These are phyloP conservation scores for Abrus precatorius DNA, from an alignment of 306 rosid species.

Conservation along the genomic window DNA sequence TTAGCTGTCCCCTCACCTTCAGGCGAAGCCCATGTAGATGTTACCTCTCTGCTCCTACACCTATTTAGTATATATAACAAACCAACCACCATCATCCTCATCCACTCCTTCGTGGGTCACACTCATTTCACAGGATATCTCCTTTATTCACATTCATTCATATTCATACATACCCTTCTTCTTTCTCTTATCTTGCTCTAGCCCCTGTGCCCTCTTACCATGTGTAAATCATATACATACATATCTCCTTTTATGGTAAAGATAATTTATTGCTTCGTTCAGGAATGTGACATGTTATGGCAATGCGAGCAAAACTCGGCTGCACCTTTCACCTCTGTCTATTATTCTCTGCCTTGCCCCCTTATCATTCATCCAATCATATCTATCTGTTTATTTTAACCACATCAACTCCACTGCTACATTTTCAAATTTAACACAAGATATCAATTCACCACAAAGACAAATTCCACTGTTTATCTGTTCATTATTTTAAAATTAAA, in stretches of 20 bases:
- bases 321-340: conserved; percentile 43
- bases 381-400: neutral
- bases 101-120: conserved; percentile 1
- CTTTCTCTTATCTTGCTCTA: too few species aligned
- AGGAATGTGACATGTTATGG: conserved; percentile 24
- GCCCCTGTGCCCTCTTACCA: too few species aligned
- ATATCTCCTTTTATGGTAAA: too few species aligned
- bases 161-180: too few species aligned
- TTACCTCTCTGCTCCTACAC: conserved; percentile 45
- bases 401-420: neutral
- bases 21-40: conserved; percentile 52
- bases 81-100: conserved; percentile 43
- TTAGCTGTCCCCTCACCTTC: conserved; percentile 52
- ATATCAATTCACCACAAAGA: neutral
- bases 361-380: conserved; percentile 42
- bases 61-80: conserved; percentile 4
- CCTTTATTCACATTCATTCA: neutral
- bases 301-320: conserved; percentile 43
- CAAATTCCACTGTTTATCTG: neutral
- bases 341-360: conserved; percentile 36
- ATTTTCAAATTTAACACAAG: neutral
- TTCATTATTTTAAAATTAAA: neutral
- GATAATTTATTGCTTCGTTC: neutral
- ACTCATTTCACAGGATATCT: neutral
- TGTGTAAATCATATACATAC: too few species aligned